Percentiles rank a stretch among this genome's conserved stretches.
phyloP scores from a whole-genome alignment of 2,329 filamentous ascomycete genomes.

The Aurifilum marmelostoma region DNA sequence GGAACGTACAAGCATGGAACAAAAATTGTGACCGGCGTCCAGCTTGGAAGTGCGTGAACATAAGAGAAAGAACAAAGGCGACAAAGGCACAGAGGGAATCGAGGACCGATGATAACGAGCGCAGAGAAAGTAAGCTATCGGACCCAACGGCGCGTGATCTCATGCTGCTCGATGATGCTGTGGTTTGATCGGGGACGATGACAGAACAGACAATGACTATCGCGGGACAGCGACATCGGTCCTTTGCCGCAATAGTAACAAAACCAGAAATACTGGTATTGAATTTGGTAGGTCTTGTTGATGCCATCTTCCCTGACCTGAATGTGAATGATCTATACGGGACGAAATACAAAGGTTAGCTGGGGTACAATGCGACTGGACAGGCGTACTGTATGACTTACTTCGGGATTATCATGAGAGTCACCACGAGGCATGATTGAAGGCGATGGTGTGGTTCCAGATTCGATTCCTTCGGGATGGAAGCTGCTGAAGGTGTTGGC shows the following conservation, averaged over 20 bases:
- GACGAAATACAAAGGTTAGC: neutral
- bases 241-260: slow-evolving; percentile 1
- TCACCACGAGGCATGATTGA: neutral
- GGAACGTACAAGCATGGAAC: neutral
- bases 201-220: neutral
- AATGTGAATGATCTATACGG: neutral
- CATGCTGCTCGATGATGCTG: neutral
- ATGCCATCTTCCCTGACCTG: neutral
- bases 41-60: neutral
- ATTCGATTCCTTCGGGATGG: too few species aligned
- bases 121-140: neutral
- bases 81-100: neutral
- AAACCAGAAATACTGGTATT: neutral
- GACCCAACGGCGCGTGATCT: neutral
- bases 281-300: neutral
- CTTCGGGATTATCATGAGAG: neutral
- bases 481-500: neutral
- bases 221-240: neutral
- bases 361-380: neutral
- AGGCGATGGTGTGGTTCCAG: neutral
- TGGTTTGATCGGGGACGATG: neutral
- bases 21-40: neutral
- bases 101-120: neutral
- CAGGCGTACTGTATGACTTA: neutral
- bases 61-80: neutral